Evolutionary conservation across 768 basidiomycete species (phyloP), one percentile per base, ranked within the genome.

Genomic region (Lactarius vividus): DNA sequence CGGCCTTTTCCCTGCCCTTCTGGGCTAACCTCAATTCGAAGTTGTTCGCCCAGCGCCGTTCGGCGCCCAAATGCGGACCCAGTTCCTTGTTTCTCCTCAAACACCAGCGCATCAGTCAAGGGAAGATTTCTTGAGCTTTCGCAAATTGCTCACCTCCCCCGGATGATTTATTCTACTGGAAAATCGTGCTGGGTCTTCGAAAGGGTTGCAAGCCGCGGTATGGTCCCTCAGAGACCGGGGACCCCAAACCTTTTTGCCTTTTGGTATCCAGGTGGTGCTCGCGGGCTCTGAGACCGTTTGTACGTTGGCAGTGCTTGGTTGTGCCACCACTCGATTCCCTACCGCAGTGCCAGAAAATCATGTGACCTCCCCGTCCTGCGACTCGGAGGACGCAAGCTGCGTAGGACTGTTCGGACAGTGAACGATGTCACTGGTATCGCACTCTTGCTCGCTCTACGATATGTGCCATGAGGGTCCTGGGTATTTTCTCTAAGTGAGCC

Each of bases 11-110:
- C 66, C 59, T 68, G 29, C 66, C 69, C 55, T 62, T 69, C 65
- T 68, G 53, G 69, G 67, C 69, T 70, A 70, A 66, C 65, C 65
- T 69, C 68, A 59, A 67, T 69, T 62, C 64, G 67, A 69, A 69
- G 61, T 23, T 56, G 56, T 55, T 65, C 60, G 49, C 52, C 28
- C 64, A 66, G 64, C 67, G 64, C 57, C 66, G 52, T 58, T 55
- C 66, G 63, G 68, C 66, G 68, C 68, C 68, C 61, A 60, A 62
- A 66, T 54, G n/a, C 65, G 64, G 59, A 65, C 65, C 61, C 61
- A 62, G 61, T 53, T 42, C 59, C 61, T 63, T 63, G 61, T 68
- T 67, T 62, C 65, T 65, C 64, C 53, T 39, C 64, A 65, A 58
- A 42, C 61, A 58, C 35, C 57, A 66, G 55, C 39, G 53, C 57